Evolutionary conservation across 352 stramenopile genomes (phyloP).

Genomic region (Pythium scleroteichum): DNA sequence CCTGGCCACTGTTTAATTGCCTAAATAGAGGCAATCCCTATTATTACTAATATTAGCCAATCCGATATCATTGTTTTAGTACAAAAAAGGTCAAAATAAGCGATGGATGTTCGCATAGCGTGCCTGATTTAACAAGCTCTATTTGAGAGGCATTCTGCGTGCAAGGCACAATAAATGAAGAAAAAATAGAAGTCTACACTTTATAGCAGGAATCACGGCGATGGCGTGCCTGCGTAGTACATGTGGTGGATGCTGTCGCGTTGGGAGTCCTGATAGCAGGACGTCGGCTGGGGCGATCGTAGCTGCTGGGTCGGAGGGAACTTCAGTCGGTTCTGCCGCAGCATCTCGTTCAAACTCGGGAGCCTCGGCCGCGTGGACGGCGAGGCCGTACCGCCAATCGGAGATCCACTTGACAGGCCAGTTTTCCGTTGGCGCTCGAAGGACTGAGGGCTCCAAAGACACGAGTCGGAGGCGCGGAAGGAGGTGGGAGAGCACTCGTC

Average conservation of each 20-base stretch:
- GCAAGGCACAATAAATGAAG: too few species aligned
- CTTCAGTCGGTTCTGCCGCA: slow-evolving; percentile 6
- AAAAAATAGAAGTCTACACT: too few species aligned
- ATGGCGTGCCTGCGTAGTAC: too few species aligned
- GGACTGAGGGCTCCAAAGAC: slow-evolving; percentile 3
- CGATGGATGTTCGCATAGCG: too few species aligned
- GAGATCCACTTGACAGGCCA: neutral
- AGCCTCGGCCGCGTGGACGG: neutral
- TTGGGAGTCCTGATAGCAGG: neutral
- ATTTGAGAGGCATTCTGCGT: too few species aligned
- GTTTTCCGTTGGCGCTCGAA: neutral
- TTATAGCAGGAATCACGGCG: too few species aligned
- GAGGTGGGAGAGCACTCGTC: neutral
- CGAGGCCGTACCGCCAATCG: neutral
- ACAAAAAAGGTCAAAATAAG: too few species aligned
- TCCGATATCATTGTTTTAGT: too few species aligned
- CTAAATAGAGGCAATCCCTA: too few species aligned
- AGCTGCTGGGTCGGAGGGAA: neutral
- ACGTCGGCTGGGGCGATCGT: neutral
- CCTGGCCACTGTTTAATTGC: too few species aligned
- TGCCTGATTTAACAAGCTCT: too few species aligned
- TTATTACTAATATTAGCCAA: too few species aligned
- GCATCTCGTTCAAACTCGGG: slow-evolving; percentile 7
- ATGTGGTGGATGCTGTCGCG: neutral
- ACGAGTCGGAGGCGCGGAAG: neutral